Conservation (phyloP, 306 rosid genomes). For the peach (Prunus persica) region Prunus_persica_NCBIv2 NC_034011.1:25465001-25465500, state of each 20-base stretch:
- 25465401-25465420: constrained; percentile 97
- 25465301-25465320: neutral
- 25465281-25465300: neutral
- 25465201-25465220: too few relatives aligned
- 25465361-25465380: constrained; percentile 85
- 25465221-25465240: too few relatives aligned
- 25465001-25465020: neutral
- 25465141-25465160: neutral
- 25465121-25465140: constrained; percentile 18
- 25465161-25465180: neutral
- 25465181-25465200: neutral
- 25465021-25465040: neutral
- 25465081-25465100: constrained; percentile 44
- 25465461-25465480: neutral
- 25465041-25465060: constrained; percentile 28
- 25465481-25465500: neutral
- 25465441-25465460: constrained; percentile 40
- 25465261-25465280: neutral
- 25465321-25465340: neutral
- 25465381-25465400: constrained; percentile 88
- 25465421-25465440: constrained; percentile 80
- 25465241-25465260: neutral
- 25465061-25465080: constrained; percentile 50
- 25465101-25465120: constrained; percentile 35
- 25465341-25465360: neutral